Conservation (phyloP, 1,284 basidiomycete genomes). For the Afroboletus lepidellus region DNA sequence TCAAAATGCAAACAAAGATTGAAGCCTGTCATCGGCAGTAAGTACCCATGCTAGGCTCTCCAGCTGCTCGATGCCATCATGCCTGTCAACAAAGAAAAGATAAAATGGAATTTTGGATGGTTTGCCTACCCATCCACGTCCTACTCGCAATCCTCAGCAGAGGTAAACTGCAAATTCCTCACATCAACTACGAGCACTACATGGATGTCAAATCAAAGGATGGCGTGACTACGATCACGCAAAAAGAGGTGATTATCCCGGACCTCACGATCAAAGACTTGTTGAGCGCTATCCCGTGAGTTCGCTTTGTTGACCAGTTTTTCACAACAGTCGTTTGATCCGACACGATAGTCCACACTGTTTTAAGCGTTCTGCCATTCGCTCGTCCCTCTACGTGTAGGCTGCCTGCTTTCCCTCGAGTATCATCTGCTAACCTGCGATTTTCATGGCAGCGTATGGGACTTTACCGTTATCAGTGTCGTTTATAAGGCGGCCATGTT, state of each 20-base stretch:
- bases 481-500: conserved; percentile 72
- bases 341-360: conserved; percentile 70
- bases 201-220: conserved; percentile 24
- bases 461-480: conserved; percentile 66
- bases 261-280: conserved; percentile 85
- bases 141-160: too few relatives aligned
- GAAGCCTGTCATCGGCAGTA: too few relatives aligned
- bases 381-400: conserved; percentile 81
- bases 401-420: background rate
- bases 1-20: too few relatives aligned
- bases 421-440: conserved; percentile 15
- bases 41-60: too few relatives aligned
- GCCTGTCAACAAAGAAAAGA: too few relatives aligned
- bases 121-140: too few relatives aligned
- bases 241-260: conserved; percentile 69
- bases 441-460: conserved; percentile 57
- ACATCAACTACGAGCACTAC: conserved; percentile 17
- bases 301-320: conserved; percentile 25
- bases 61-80: too few relatives aligned
- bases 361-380: conserved; percentile 86
- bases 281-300: conserved; percentile 85
- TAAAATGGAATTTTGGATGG: too few relatives aligned
- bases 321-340: background rate
- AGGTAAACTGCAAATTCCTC: background rate
- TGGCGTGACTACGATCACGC: conserved; percentile 44